phyloP scores from a whole-genome alignment of 2,329 filamentous ascomycete genomes.

The Coniochaeta pulveracea region DNA sequence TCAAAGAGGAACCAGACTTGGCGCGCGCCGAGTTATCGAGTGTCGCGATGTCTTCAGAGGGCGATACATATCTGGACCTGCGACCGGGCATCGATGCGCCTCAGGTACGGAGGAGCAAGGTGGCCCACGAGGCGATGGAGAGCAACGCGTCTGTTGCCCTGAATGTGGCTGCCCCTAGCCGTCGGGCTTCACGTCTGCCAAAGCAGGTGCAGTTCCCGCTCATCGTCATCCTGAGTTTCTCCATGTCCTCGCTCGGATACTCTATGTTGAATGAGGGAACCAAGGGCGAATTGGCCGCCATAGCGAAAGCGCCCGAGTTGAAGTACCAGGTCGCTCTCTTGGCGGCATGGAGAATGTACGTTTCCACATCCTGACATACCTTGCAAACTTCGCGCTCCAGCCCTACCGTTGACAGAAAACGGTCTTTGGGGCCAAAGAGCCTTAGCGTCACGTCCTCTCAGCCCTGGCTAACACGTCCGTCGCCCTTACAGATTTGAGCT shows the following conservation, averaged over 20 bases:
- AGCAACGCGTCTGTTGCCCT: too few species aligned
- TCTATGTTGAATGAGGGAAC: constrained; percentile 48
- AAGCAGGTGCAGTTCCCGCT: constrained; percentile 37
- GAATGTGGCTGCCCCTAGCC: too few species aligned
- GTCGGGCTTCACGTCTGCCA: constrained; percentile 27
- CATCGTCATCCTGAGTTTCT: constrained; percentile 42
- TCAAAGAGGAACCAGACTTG: too few species aligned
- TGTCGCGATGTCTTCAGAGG: too few species aligned
- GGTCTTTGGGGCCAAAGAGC: not conserved
- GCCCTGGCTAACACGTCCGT: constrained; percentile 11
- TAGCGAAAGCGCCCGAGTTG: constrained; percentile 53
- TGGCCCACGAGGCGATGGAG: too few species aligned
- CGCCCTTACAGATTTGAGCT: constrained; percentile 52
- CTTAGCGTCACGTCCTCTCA: constrained; percentile 12
- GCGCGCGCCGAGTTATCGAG: too few species aligned
- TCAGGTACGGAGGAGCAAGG: too few species aligned
- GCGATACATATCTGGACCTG: too few species aligned
- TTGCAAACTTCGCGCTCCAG: constrained; percentile 1
- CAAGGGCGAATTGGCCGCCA: constrained; percentile 51
- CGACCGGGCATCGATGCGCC: too few species aligned
- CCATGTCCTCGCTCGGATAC: constrained; percentile 53
- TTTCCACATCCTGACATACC: constrained; percentile 11
- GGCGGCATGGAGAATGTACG: constrained; percentile 44
- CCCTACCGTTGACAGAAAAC: not conserved
- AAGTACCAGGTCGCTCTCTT: constrained; percentile 48